Evolutionary conservation across 345 rosid genomes (phyloP).

Genomic region (Gossypium longicalyx): DNA sequence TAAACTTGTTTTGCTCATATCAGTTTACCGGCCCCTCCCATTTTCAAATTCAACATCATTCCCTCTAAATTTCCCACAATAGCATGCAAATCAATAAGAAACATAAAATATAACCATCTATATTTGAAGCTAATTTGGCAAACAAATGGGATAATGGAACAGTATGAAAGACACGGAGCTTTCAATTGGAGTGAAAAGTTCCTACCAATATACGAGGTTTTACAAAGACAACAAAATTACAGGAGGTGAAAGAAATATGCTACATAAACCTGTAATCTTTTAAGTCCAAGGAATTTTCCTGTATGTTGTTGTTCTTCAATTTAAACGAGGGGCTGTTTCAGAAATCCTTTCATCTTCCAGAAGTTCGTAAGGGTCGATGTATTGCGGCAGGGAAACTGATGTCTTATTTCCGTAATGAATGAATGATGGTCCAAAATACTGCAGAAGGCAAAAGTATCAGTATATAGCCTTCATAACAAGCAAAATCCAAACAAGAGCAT

Average conservation of each 20-base stretch:
- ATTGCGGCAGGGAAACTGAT: slow-evolving; percentile 42
- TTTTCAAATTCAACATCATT: no score
- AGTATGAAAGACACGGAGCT: not conserved
- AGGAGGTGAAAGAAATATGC: slow-evolving; percentile 12
- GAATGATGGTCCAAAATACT: slow-evolving; percentile 75
- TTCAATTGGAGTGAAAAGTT: not conserved
- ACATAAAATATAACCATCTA: no score
- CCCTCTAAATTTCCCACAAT: no score
- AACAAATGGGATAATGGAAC: not conserved
- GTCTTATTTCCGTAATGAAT: slow-evolving; percentile 53
- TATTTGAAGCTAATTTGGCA: not conserved
- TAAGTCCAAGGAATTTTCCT: slow-evolving; percentile 4
- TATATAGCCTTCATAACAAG: not conserved
- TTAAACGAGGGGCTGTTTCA: slow-evolving; percentile 48
- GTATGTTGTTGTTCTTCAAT: slow-evolving; percentile 29
- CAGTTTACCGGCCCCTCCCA: no score
- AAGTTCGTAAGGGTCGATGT: slow-evolving; percentile 64
- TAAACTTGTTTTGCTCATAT: no score
- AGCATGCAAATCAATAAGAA: no score
- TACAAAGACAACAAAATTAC: slow-evolving; percentile 17
- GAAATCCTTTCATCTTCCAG: slow-evolving; percentile 84
- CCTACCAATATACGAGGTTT: slow-evolving; percentile 1
- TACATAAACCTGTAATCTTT: slow-evolving; percentile 14
- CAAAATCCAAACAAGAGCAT: not conserved
- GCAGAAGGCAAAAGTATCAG: slow-evolving; percentile 17